Evolutionary conservation across 2,329 filamentous ascomycete genomes (phyloP).

Genomic region (Alternaria panax): DNA sequence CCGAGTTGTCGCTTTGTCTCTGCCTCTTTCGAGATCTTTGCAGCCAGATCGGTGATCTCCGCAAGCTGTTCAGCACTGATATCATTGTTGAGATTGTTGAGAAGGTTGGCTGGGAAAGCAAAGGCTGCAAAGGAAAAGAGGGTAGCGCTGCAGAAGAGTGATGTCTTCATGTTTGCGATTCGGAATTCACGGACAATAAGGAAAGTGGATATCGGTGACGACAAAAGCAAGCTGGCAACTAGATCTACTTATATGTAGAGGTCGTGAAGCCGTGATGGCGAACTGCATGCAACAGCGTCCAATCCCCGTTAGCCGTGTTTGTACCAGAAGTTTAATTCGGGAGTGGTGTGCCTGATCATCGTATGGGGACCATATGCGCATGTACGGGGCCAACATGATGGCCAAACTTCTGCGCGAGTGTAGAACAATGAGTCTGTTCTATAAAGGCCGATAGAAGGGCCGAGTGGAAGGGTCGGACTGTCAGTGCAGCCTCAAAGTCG

Average conservation of each 20-base stretch:
- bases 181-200: not conserved
- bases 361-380: not conserved
- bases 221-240: not conserved
- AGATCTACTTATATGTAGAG: not conserved
- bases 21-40: not conserved
- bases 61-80: not conserved
- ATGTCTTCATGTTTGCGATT: not conserved
- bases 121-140: not conserved
- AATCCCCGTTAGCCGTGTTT: not conserved
- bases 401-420: constrained; percentile 4
- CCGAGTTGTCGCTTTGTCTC: not conserved
- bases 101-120: not conserved
- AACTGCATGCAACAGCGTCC: not conserved
- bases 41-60: not conserved
- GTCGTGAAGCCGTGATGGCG: not conserved
- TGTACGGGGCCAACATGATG: not conserved
- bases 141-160: not conserved
- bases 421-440: not conserved
- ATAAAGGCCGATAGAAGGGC: constrained; percentile 1
- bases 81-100: not conserved
- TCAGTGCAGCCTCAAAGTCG: not conserved
- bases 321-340: not conserved
- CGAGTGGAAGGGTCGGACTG: not conserved
- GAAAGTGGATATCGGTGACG: not conserved
- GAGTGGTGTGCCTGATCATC: not conserved